phyloP scores from a whole-genome alignment of 2,329 filamentous ascomycete genomes.

The Aplosporella prunicola region DNA sequence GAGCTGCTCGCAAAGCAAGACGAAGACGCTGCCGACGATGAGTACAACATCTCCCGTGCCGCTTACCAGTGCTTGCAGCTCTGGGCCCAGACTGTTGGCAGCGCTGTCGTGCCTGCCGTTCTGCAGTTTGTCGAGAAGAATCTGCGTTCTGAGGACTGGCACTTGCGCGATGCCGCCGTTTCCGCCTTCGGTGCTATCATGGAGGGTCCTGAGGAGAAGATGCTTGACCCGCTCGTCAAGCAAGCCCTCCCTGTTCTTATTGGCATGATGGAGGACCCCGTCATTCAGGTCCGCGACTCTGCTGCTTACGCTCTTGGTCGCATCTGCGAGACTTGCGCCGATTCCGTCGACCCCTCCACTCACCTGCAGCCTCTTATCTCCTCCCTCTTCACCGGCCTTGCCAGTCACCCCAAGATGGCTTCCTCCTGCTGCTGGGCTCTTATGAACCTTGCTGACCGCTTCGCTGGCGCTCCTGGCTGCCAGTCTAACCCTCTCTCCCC shows the following conservation, averaged over 20 bases:
- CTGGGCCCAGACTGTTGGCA: slow-evolving; percentile 84
- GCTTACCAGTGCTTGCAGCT: slow-evolving; percentile 95
- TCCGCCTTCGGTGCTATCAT: slow-evolving; percentile 97
- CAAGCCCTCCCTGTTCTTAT: slow-evolving; percentile 89
- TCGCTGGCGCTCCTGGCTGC: slow-evolving; percentile 75
- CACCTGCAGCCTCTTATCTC: slow-evolving; percentile 80
- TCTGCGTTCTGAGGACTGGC: slow-evolving; percentile 87
- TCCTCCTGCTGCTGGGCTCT: slow-evolving; percentile 97
- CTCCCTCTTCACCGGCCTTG: slow-evolving; percentile 80
- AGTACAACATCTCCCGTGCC: slow-evolving; percentile 93
- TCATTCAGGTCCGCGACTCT: slow-evolving; percentile 87
- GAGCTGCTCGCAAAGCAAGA: slow-evolving; percentile 91
- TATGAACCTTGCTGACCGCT: slow-evolving; percentile 96
- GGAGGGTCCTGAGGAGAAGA: slow-evolving; percentile 91
- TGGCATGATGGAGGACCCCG: slow-evolving; percentile 81
- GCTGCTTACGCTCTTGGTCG: slow-evolving; percentile 92
- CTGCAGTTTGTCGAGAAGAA: slow-evolving; percentile 87
- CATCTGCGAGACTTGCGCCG: slow-evolving; percentile 87
- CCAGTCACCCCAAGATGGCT: slow-evolving; percentile 92
- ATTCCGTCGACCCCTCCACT: slow-evolving; percentile 74
- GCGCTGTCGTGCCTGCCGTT: slow-evolving; percentile 75
- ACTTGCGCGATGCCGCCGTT: slow-evolving; percentile 86
- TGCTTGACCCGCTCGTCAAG: slow-evolving; percentile 88
- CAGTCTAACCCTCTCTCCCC: slow-evolving; percentile 74
- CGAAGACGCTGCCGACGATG: slow-evolving; percentile 90